Percentiles rank a stretch among this genome's conserved stretches.
phyloP scores from a whole-genome alignment of 129 eudicot species.

The Glebionis coronaria region DNA sequence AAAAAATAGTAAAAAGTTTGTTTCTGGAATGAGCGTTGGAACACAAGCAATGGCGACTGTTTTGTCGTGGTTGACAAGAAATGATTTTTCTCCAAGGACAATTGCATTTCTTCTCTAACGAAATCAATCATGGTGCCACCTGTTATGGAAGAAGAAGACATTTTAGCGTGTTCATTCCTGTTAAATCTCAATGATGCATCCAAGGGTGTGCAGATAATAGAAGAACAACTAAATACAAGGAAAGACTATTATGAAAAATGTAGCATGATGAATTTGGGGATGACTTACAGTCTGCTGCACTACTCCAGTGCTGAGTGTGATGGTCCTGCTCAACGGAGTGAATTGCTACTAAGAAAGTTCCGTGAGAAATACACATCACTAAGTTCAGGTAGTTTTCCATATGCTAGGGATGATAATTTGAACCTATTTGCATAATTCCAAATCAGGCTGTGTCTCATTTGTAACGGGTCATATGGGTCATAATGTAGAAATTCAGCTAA shows the following conservation, averaged over 20 bases:
- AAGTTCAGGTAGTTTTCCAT: slow-evolving; percentile 60
- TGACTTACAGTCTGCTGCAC: slow-evolving; percentile 83
- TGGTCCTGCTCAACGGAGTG: slow-evolving; percentile 72
- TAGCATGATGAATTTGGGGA: slow-evolving; percentile 92
- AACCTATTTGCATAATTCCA: too few species aligned
- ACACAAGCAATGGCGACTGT: slow-evolving; percentile 56
- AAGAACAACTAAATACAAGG: slow-evolving; percentile 65
- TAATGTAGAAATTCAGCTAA: too few species aligned
- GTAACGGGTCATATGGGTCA: too few species aligned
- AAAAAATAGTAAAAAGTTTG: slow-evolving; percentile 40
- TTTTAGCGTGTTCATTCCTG: slow-evolving; percentile 73
- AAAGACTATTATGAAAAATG: slow-evolving; percentile 65
- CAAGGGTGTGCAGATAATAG: slow-evolving; percentile 84
- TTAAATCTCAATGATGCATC: slow-evolving; percentile 83
- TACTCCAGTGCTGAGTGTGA: slow-evolving; percentile 58
- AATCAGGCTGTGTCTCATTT: too few species aligned
- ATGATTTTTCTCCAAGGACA: slow-evolving; percentile 76
- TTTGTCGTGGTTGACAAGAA: slow-evolving; percentile 81
- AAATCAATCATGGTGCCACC: slow-evolving; percentile 82
- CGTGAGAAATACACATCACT: slow-evolving; percentile 59
- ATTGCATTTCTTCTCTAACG: slow-evolving; percentile 64
- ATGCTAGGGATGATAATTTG: neutral
- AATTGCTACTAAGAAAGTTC: slow-evolving; percentile 58
- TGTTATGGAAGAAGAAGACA: slow-evolving; percentile 78
- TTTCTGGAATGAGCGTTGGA: slow-evolving; percentile 24